Base-by-base conservation (phyloP, 495 filamentous ascomycete species). In the Letharia lupina region DNA sequence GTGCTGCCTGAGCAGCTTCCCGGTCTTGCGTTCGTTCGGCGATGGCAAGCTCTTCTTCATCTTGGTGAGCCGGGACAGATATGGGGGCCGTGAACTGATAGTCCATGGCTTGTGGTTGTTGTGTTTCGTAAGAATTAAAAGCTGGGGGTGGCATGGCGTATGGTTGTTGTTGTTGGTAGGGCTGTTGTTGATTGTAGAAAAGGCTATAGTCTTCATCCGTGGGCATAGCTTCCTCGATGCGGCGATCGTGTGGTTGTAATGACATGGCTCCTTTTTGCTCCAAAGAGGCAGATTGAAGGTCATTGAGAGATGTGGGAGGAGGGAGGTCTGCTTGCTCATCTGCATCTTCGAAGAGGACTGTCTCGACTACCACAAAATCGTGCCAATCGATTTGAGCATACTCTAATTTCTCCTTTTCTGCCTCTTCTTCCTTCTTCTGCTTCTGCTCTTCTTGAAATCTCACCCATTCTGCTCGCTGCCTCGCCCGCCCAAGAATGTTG, bases 341-440 rank as follows among this genome's bases (percentile, higher is more conserved):
- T 54, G 82, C 82, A 69, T 96, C 95, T 63, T 85, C 91, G 76
- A 98, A 98, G 39, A 89, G 77, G n/a, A 98, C 91, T 4, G 93
- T 97, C 77, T 97, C 94, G 33, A 97, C 92, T 39, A 98, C 87
- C 35, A 93, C 88, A 69, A 98, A 98, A 75, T 98, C 94, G 71
- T 96, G 91, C 94, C 94, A 98, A 74, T 98, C 94, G 69, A 98
- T 94, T 71, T 93, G 88, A 12, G 89, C 87, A 72, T 93, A 98
- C 67, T 90, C 84, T 31, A 95, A 76, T 63, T 86, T 85, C 75
- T 96, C 91, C 70, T 89, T 86, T 73, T 96, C 91, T 56, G 87
- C 88, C 68, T 93, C 85, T 71, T 96, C 91, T 70, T 96, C 92
- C 69, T 94, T 89, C 80, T 91, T 89, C 64, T 86, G 83, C 75